These are phyloP conservation scores for Torulaspora globosa DNA, from an alignment of 1,139 yeast genomes.

Conservation along the genomic window DNA sequence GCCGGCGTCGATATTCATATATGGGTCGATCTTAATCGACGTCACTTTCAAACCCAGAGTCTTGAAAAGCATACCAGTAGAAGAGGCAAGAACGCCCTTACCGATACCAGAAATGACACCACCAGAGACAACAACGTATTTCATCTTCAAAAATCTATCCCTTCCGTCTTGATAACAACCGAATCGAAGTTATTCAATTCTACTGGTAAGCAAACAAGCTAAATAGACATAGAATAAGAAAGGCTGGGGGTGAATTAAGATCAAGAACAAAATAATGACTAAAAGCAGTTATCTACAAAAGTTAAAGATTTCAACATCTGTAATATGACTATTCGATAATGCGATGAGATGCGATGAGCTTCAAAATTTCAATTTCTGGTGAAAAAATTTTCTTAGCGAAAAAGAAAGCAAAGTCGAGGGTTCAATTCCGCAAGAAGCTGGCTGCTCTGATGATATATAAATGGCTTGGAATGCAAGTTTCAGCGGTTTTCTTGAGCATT, in stretches of 20 bases:
- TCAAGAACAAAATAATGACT: neutral
- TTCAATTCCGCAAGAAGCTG: neutral
- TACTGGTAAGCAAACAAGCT: neutral
- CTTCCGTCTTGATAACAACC: neutral
- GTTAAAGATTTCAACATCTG: neutral
- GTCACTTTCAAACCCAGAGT: constrained; percentile 93
- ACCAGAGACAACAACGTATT: constrained; percentile 98
- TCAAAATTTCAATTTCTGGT: constrained; percentile 3
- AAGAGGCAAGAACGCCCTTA: constrained; percentile 92
- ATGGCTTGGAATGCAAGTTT: too few species aligned
- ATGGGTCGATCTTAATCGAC: constrained; percentile 96
- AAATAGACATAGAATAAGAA: constrained; percentile 5
- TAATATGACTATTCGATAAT: constrained; percentile 1
- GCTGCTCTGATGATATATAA: neutral
- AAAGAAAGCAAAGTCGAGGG: neutral
- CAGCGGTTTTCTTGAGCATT: too few species aligned
- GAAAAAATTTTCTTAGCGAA: constrained; percentile 3
- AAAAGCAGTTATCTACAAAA: neutral
- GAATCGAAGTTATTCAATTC: constrained; percentile 1
- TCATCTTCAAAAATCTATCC: constrained; percentile 48
- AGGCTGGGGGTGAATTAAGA: constrained; percentile 15
- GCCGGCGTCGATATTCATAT: constrained; percentile 98
- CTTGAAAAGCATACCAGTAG: constrained; percentile 91
- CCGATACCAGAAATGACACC: constrained; percentile 99
- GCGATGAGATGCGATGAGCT: constrained; percentile 16